Evolutionary conservation across 768 basidiomycete species (phyloP).

Genomic region (Antrodiella citrinella): DNA sequence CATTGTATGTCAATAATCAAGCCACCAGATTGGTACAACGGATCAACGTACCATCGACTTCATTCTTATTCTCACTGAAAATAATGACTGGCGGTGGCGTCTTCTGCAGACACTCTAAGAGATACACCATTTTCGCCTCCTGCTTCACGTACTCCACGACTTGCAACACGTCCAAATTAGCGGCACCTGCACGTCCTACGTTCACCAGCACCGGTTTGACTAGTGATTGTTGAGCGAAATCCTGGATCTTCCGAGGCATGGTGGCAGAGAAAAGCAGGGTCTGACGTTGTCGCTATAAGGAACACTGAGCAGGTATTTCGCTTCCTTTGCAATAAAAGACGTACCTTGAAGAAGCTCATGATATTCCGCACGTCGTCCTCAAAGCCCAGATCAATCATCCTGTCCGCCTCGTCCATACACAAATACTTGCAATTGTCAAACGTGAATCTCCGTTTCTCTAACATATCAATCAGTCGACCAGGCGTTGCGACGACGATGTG

Average conservation of each 20-base stretch:
- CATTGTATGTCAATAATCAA: neutral
- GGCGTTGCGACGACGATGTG: slow-evolving; percentile 97
- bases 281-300: slow-evolving; percentile 82
- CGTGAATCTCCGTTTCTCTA: slow-evolving; percentile 90
- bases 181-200: slow-evolving; percentile 96
- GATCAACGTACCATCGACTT: slow-evolving; percentile 89
- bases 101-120: slow-evolving; percentile 95
- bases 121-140: slow-evolving; percentile 99
- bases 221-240: slow-evolving; percentile 96
- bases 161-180: slow-evolving; percentile 92
- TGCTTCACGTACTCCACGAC: slow-evolving; percentile 99
- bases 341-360: slow-evolving; percentile 97
- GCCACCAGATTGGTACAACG: neutral
- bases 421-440: slow-evolving; percentile 93
- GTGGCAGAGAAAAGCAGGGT: slow-evolving; percentile 97
- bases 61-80: slow-evolving; percentile 99
- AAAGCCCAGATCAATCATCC: slow-evolving; percentile 99
- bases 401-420: slow-evolving; percentile 98
- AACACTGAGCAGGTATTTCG: slow-evolving; percentile 1
- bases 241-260: slow-evolving; percentile 98
- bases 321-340: slow-evolving; percentile 13
- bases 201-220: slow-evolving; percentile 93
- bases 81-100: slow-evolving; percentile 97
- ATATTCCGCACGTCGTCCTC: slow-evolving; percentile 98
- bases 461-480: slow-evolving; percentile 94